Evolutionary conservation across 768 basidiomycete genomes (phyloP).

Genomic region (Mrakia hoshinonis): DNA sequence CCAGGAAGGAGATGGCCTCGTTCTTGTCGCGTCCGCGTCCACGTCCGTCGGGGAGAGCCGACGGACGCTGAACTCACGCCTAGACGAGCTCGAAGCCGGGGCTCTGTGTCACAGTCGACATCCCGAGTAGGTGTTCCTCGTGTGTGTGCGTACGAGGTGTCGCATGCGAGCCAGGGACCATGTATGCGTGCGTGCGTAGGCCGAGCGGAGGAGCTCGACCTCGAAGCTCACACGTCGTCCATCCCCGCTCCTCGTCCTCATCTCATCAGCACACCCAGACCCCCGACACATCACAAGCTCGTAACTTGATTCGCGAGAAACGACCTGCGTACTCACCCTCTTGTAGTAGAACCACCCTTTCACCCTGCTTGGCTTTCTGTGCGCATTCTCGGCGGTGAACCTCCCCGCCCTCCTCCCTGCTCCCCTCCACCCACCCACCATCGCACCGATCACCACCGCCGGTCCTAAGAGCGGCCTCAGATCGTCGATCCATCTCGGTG

Average conservation of each 20-base stretch:
- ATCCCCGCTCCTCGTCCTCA: not conserved
- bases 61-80: too few relatives aligned
- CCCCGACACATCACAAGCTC: not conserved
- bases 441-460: not conserved
- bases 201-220: not conserved
- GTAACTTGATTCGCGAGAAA: not conserved
- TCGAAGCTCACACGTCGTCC: not conserved
- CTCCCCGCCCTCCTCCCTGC: not conserved
- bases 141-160: too few relatives aligned
- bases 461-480: not conserved
- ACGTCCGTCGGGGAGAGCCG: too few relatives aligned
- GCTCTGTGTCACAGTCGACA: too few relatives aligned
- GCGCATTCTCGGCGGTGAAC: slow-evolving; percentile 1
- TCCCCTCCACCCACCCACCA: not conserved
- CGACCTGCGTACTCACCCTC: not conserved
- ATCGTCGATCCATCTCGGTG: not conserved
- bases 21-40: too few relatives aligned
- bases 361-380: not conserved
- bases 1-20: too few relatives aligned
- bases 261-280: not conserved
- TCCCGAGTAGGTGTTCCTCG: not conserved
- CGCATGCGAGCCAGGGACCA: too few relatives aligned
- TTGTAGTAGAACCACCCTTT: slow-evolving; percentile 8
- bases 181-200: too few relatives aligned
- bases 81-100: too few relatives aligned